A percentile compares a stretch with the other conserved stretches of the same genome.
phyloP scores from a whole-genome alignment of 352 stramenopile genomes.

The Pythium vanterpoolii region DNA sequence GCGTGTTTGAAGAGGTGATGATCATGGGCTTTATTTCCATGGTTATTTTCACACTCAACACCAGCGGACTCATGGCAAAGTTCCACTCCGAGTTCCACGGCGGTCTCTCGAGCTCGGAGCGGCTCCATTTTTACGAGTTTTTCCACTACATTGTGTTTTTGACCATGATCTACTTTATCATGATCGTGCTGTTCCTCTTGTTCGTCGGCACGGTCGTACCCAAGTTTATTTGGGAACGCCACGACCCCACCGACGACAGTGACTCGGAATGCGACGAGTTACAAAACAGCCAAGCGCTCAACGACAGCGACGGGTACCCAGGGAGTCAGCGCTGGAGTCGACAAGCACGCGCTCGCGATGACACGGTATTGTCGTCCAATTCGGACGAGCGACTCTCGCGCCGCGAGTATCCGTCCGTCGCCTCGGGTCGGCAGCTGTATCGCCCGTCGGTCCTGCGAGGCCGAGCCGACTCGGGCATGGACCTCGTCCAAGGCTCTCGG shows the following conservation, averaged over 20 bases:
- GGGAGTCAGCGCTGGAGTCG: slow-evolving; percentile 5
- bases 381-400: slow-evolving; percentile 23
- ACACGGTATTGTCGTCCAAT: slow-evolving; percentile 10
- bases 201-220: slow-evolving; percentile 84
- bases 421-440: slow-evolving; percentile 20
- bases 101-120: slow-evolving; percentile 46
- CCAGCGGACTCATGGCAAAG: slow-evolving; percentile 55
- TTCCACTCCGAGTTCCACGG: slow-evolving; percentile 40
- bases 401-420: slow-evolving; percentile 7
- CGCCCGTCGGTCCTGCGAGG: slow-evolving; percentile 26
- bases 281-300: slow-evolving; percentile 4
- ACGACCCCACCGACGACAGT: slow-evolving; percentile 20
- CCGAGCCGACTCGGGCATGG: slow-evolving; percentile 62
- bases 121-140: slow-evolving; percentile 88
- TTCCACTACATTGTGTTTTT: slow-evolving; percentile 90
- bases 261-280: slow-evolving; percentile 15
- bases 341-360: slow-evolving; percentile 8
- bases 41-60: slow-evolving; percentile 88
- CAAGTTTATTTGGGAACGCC: slow-evolving; percentile 68
- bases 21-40: slow-evolving; percentile 88
- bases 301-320: slow-evolving; percentile 27
- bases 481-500: slow-evolving; percentile 65
- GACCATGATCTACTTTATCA: slow-evolving; percentile 88
- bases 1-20: slow-evolving; percentile 87
- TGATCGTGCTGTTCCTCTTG: slow-evolving; percentile 80